Evolutionary conservation across 768 basidiomycete genomes (phyloP), one percentile per base, ranked within the genome.

Genomic region (Hydnum rufescens): DNA sequence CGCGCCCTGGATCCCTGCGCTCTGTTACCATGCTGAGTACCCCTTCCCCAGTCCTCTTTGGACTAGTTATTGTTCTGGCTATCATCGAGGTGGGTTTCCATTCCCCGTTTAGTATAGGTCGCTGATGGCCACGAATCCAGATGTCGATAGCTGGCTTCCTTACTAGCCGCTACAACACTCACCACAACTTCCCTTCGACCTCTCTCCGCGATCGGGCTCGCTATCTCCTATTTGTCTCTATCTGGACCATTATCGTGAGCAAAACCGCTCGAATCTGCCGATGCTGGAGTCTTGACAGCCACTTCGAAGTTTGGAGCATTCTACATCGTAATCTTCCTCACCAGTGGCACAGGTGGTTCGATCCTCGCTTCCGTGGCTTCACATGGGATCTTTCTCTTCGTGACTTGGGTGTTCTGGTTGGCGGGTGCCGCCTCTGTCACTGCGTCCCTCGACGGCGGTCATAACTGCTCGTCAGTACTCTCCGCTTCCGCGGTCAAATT

Each of bases 351-450:
- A 8, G 55, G 54, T n/a, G 73, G 73, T 30, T 70, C 65, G 25
- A 54, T 74, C 29, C 46, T 80, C 52, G 76, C 74, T 42, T 82
- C 77, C 61, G 73, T 84, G 28, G 69, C 71, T 50, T 71, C 75
- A 42, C 80, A 86, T 64, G 63, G 73, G 28, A 55, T 75, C 54
- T 80, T 76, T 65, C 63, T 85, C 48, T 53, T 69, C 48, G 13
- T 86, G 19, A 82, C 82, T 1, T 86, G 82, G 81, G 69, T 86
- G 32, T 69, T 84, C 55, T 88, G 84, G 84, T 69, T 75, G 2
- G 76, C 82, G 0, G 82, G 72, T 2, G 81, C 82, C 1, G 78
- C 81, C 1, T 71, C 79, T 2, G 71, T 86, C 44, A 85, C 84
- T 1, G 65, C 73, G 19, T 64, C 71, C 25, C 67, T 84, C 29